Evolutionary conservation across 306 rosid genomes (phyloP), one percentile per base, ranked within the genome.

Genomic region (Begonia peltatifolia): DNA sequence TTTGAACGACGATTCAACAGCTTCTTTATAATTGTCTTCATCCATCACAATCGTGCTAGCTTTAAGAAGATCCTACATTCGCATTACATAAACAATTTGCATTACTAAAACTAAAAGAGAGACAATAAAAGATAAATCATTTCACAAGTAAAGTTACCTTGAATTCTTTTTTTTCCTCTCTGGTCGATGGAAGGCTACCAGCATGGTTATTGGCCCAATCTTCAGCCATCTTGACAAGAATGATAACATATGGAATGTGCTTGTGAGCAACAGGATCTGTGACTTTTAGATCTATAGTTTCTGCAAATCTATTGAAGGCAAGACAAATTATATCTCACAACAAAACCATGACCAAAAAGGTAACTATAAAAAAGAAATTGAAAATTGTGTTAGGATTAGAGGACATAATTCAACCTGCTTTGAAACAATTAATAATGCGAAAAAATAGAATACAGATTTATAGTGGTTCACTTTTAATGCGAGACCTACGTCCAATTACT

Each of bases 1-100:
- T 83, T 90, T 90, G 76, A 86, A 90, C 51, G 99, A 83, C 61
- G 87, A 76, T 38, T 90, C 95, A 61, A 79, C 79, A 56, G 95
- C 99, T 73, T 90, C 99, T 80, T 47, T 86, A 64, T 90, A 90
- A 70, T 90, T 90, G 71, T 86, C 99, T 71, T 83, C 99, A 73
- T 90, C 99, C 57, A 47, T 63, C 23, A 86, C 82, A 66, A 73
- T 58, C 86, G 61, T 86, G 75, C 77, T 61, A 25, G 84, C 74
- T 78, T 81, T 86, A 55, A 90, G 74, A 71, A 81, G 75, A 14
- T 90, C 99, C 99, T 90, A 68, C 55, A 47, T 62, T 69, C 68
- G 55, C 68, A 49, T 38, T 58, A 59, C 53, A 50, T 41, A 75
- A 60, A 50, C 15, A 56, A 47, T 54, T 74, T 52, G 71, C 10